A percentile compares a stretch with the other conserved stretches of the same genome.
phyloP scores from a whole-genome alignment of 805 yeast genomes.

The Ogataea methylovora region DNA sequence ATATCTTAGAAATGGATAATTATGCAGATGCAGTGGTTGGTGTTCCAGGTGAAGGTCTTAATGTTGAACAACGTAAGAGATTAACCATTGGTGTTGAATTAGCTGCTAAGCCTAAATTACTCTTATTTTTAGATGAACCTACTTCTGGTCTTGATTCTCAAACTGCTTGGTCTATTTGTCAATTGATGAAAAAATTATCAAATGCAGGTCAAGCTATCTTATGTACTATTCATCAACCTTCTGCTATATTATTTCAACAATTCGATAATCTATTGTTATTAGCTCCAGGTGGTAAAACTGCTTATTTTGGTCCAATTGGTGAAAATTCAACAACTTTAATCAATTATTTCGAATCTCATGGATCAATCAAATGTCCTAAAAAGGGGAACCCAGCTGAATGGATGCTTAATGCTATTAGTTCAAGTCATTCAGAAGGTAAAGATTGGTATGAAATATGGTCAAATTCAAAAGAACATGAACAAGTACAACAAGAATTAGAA shows the following conservation, averaged over 20 bases:
- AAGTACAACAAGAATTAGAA: conserved; percentile 55
- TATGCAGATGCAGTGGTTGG: conserved; percentile 54
- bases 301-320: conserved; percentile 71
- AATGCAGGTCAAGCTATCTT: conserved; percentile 48
- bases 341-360: conserved; percentile 57
- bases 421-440: conserved; percentile 63
- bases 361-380: conserved; percentile 59
- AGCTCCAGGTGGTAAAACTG: conserved; percentile 66
- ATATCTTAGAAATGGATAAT: conserved; percentile 40
- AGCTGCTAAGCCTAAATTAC: conserved; percentile 46
- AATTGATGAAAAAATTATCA: conserved; percentile 43
- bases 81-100: conserved; percentile 50
- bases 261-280: conserved; percentile 70
- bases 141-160: conserved; percentile 55
- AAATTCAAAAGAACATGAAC: conserved; percentile 50
- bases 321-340: conserved; percentile 46
- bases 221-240: conserved; percentile 81
- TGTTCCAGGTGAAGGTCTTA: conserved; percentile 41
- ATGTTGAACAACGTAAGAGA: conserved; percentile 49
- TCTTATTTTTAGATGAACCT: conserved; percentile 53
- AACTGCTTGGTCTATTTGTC: conserved; percentile 54
- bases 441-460: conserved; percentile 76
- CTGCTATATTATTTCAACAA: conserved; percentile 68
- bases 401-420: conserved; percentile 84
- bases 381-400: conserved; percentile 82